Evolutionary conservation across 371 early-diverging fungal genomes (phyloP).

Genomic region (Furculomyces boomerangus): DNA sequence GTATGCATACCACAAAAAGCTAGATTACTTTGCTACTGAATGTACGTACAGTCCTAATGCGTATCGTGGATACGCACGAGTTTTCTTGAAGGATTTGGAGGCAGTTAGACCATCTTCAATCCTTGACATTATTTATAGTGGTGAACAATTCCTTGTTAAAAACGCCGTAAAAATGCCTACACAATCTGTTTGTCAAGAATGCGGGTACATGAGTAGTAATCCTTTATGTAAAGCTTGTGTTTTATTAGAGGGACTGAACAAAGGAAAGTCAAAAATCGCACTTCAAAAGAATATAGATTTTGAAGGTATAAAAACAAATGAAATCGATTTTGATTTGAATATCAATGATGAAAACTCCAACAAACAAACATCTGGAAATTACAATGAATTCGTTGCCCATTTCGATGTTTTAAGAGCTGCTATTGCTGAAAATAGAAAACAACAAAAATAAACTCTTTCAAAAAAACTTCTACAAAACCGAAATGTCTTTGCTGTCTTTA

Average conservation of each 20-base stretch:
- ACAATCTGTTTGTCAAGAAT: slow-evolving; percentile 58
- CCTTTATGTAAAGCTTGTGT: slow-evolving; percentile 87
- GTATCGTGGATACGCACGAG: slow-evolving; percentile 92
- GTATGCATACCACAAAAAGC: slow-evolving; percentile 97
- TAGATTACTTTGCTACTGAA: slow-evolving; percentile 99
- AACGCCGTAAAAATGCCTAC: slow-evolving; percentile 44
- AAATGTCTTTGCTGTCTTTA: not conserved
- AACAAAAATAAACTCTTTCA: not conserved
- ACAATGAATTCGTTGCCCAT: not conserved
- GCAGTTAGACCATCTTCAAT: slow-evolving; percentile 81
- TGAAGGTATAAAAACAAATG: not conserved
- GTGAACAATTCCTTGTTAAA: slow-evolving; percentile 71
- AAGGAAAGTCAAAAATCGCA: slow-evolving; percentile 51
- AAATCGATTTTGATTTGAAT: too few species aligned
- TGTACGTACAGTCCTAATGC: slow-evolving; percentile 99
- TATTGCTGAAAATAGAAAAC: not conserved
- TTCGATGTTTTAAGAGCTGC: not conserved
- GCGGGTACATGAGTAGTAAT: slow-evolving; percentile 90
- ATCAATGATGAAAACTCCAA: not conserved
- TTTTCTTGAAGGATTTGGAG: slow-evolving; percentile 95
- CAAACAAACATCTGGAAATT: not conserved
- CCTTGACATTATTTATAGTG: slow-evolving; percentile 88
- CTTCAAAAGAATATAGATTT: too few species aligned
- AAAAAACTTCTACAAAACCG: not conserved
- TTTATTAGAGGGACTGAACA: slow-evolving; percentile 80